Evolutionary conservation across 345 rosid species (phyloP).

Genomic region (Ailanthus altissimus): DNA sequence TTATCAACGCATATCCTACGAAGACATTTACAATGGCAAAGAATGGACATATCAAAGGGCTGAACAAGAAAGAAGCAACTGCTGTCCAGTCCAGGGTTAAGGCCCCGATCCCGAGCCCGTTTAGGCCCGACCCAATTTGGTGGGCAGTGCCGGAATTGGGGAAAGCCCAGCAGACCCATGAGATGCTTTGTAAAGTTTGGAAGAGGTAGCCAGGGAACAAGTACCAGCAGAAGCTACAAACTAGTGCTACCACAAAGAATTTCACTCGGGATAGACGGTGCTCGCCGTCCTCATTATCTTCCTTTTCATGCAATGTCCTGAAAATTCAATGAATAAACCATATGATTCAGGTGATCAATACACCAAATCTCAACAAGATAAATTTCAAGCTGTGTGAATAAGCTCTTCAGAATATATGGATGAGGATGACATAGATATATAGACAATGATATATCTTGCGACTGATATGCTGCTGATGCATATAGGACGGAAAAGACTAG

Average conservation of each 20-base stretch:
- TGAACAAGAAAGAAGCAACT: constrained; percentile 37
- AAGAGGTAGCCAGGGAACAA: constrained; percentile 46
- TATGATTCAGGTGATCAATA: too few species aligned
- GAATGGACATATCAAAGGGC: constrained; percentile 48
- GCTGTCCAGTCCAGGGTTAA: constrained; percentile 46
- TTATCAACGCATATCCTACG: constrained; percentile 33
- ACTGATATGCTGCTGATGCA: not conserved
- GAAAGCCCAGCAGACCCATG: constrained; percentile 47
- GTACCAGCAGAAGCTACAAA: constrained; percentile 44
- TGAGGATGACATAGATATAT: too few species aligned
- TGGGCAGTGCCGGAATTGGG: constrained; percentile 46
- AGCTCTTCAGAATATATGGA: too few species aligned
- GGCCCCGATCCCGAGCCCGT: constrained; percentile 43
- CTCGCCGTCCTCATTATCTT: constrained; percentile 24
- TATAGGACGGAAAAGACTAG: not conserved
- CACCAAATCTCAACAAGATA: too few species aligned
- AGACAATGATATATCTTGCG: too few species aligned
- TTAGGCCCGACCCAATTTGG: constrained; percentile 46
- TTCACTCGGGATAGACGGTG: constrained; percentile 34
- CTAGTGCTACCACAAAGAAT: constrained; percentile 42
- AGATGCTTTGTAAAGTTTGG: constrained; percentile 34
- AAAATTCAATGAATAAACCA: not conserved
- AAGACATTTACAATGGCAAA: constrained; percentile 46
- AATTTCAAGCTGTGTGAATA: too few species aligned
- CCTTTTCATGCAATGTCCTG: constrained; percentile 49